Base-by-base conservation (phyloP, 495 filamentous ascomycete genomes). In the Aspergillus biplanus region DNA sequence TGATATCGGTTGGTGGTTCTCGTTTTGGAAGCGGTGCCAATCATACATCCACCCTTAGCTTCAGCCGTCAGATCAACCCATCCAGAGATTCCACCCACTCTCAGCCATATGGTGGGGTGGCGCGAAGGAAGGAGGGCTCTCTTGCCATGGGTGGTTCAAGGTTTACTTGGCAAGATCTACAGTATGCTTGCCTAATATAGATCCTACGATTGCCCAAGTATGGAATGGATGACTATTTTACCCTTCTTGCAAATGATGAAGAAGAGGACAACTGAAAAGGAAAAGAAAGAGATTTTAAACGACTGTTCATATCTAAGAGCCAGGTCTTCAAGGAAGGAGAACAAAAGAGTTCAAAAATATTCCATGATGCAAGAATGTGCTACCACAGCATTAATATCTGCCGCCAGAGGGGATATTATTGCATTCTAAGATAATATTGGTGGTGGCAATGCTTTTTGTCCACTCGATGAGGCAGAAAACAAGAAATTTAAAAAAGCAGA, bases 111-210 rank as follows among this genome's bases (percentile, higher is more conserved):
- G 64, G 64, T 16, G 11, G 33, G 33, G 52, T 12, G 56, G 35
- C 18, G 39, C 47, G 35, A 47, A 59, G 48, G 54, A 52, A 55
- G 47, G 35, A 48, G 13, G 11, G 21, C 18, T 37, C 39, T 57
- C 39, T 46, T 5, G 37, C 35, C 55, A 42, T 32, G 34, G 55
- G 35, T 44, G 34, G 55, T 57, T n/a, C 21, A 44, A 57, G 37
- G 53, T 52, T 47, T 16, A 21, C 65, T 71, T 62, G 50, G 63
- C 65, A 49, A 33, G 69, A 63, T 72, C 69, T 47, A 53, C 70
- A 53, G 47, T 52, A 58, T 54, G 57, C 66, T 68, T 68, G 63
- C 69, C 64, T 61, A 68, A 68, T 52, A 56, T 59, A 71, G 73
- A 44, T 61, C 50, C 61, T 62, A 65, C 61, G 54, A 48, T 61